Evolutionary conservation across 495 filamentous ascomycete genomes (phyloP), one percentile per base, ranked within the genome.

Genomic region (Monascus purpureus): DNA sequence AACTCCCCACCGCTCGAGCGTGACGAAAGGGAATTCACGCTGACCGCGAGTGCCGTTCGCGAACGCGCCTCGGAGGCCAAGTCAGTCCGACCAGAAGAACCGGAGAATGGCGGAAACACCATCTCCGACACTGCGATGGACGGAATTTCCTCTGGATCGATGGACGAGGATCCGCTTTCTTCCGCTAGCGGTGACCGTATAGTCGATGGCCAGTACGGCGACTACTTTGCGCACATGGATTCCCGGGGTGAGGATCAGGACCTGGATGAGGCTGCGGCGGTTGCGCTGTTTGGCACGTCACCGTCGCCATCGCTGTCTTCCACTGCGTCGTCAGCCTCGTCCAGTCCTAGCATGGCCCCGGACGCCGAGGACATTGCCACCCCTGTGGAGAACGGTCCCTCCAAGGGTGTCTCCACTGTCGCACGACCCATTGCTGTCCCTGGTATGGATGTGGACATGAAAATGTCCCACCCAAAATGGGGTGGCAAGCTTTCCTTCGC

Each of bases 21-120:
- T 40, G 90, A 96, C 41, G 90, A 97, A 61, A 82, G 79, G 45
- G 90, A 96, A 56, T 97, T 97, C 48, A 94, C 84, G 2, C 84
- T 88, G 57, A 95, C 88, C 4, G 90, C 90, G 6, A 76, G 78
- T 45, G 78, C 75, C 26, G 71, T 95, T 53, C 83, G 84, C 43
- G 80, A 80, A 59, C 72, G 81, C 36, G 82, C 62, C n/a, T 57
- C 63, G 5, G 57, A 62, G 40, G 68, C 68, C 41, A 70, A 65
- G 41, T 63, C 70, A 19, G 50, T 31, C 31, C 49, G 48, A 36
- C 32, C 32, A 6, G 40, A 45, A 22, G 42, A 47, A 12, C 36
- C 46, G 4, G 6, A 5, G 17, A 17, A 13, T 5, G 49, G 36
- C 13, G 49, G 49, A 3, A 40, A 44, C 7, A 44, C 47, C 20